Conservation (phyloP, 2,329 filamentous ascomycete genomes). For the Tolypocladium album region DNA sequence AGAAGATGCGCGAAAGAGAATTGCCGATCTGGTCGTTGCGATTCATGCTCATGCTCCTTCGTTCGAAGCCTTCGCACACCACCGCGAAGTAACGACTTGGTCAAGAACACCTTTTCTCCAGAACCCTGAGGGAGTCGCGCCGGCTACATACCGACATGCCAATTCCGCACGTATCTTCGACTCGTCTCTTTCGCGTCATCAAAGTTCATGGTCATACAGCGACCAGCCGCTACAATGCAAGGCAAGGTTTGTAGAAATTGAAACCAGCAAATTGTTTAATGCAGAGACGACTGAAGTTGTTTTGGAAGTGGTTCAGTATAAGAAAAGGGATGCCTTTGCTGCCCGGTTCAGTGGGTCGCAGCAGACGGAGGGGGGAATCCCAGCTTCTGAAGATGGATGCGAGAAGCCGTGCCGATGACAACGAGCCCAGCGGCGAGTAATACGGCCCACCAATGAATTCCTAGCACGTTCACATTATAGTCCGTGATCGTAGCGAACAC, state of each 20-base stretch:
- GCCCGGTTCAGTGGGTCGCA: background rate
- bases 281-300: too few relatives aligned
- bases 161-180: too few relatives aligned
- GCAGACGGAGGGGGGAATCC: background rate
- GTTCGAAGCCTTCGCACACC: too few relatives aligned
- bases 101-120: too few relatives aligned
- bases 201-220: background rate
- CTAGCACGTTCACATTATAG: constrained; percentile 57
- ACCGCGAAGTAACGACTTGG: too few relatives aligned
- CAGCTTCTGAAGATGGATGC: constrained; percentile 68
- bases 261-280: background rate
- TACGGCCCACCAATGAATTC: constrained; percentile 68
- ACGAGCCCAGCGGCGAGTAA: constrained; percentile 55
- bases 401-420: constrained; percentile 60
- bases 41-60: too few relatives aligned
- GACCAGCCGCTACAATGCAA: background rate
- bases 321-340: background rate
- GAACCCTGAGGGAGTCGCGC: too few relatives aligned
- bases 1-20: constrained; percentile 3
- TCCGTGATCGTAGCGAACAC: constrained; percentile 64
- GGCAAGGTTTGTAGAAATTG: background rate
- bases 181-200: background rate
- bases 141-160: too few relatives aligned
- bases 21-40: background rate
- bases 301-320: background rate